Conservation (phyloP, 2,329 filamentous ascomycete species). For the Alternaria solani region DNA sequence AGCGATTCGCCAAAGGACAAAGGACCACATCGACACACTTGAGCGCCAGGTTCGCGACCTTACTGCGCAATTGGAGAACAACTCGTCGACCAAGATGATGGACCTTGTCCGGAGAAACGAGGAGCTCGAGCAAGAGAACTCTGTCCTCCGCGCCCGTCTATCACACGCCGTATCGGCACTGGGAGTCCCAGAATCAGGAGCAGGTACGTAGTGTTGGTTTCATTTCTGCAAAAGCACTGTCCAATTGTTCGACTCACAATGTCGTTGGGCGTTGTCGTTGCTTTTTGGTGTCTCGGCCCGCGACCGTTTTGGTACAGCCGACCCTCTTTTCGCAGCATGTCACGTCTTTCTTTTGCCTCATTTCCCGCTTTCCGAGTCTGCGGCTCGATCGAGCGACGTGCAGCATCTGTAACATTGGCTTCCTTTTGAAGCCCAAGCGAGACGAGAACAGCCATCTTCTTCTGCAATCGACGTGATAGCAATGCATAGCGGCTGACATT, state of each 20-base stretch:
- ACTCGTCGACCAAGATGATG: slow-evolving; percentile 57
- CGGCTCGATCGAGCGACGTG: slow-evolving; percentile 36
- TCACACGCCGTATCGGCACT: slow-evolving; percentile 54
- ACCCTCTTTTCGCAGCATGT: slow-evolving; percentile 29
- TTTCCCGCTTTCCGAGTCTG: slow-evolving; percentile 19
- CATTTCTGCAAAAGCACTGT: slow-evolving; percentile 33
- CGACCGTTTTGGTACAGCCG: slow-evolving; percentile 35
- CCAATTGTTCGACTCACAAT: slow-evolving; percentile 32
- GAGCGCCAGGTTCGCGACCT: slow-evolving; percentile 64
- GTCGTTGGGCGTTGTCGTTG: slow-evolving; percentile 26
- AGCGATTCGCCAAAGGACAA: slow-evolving; percentile 66
- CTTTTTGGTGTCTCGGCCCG: slow-evolving; percentile 40
- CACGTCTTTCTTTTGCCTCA: slow-evolving; percentile 19
- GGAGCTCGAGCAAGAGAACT: slow-evolving; percentile 64
- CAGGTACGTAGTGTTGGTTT: slow-evolving; percentile 45
- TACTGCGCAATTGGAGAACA: slow-evolving; percentile 57
- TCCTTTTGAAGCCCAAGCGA: slow-evolving; percentile 15
- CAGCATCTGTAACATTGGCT: slow-evolving; percentile 33
- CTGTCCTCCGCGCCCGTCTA: slow-evolving; percentile 60
- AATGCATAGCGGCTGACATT: slow-evolving; percentile 30
- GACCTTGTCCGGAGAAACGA: slow-evolving; percentile 62
- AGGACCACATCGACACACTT: slow-evolving; percentile 66
- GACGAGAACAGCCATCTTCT: slow-evolving; percentile 15
- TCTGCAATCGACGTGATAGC: slow-evolving; percentile 27
- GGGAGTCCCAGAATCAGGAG: slow-evolving; percentile 46